Evolutionary conservation across 371 early-diverging fungal genomes (phyloP).

Genomic region (Mortierella polycephala): DNA sequence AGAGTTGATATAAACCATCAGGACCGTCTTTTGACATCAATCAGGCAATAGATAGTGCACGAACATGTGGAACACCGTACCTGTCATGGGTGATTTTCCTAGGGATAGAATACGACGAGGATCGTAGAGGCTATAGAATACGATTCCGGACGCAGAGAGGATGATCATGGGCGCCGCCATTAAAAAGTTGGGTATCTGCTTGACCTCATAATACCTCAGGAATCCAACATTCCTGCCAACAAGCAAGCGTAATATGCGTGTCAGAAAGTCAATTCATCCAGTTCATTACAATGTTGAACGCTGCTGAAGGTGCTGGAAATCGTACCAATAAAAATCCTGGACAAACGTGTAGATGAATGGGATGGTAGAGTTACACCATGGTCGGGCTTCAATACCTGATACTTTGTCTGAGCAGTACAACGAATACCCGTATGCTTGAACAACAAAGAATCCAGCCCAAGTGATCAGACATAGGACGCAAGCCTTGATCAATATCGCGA

Average conservation of each 20-base stretch:
- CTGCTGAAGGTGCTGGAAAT: background rate
- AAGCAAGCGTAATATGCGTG: background rate
- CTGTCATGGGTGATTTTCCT: constrained; percentile 46
- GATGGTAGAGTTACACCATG: constrained; percentile 74
- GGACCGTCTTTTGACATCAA: too few species aligned
- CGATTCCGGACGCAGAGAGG: constrained; percentile 71
- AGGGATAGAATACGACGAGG: constrained; percentile 63
- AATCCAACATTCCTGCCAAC: constrained; percentile 82
- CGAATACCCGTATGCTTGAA: constrained; percentile 78
- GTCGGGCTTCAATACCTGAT: constrained; percentile 55
- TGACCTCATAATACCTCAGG: constrained; percentile 80
- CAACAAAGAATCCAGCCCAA: constrained; percentile 68
- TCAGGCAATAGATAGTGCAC: too few species aligned
- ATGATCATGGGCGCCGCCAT: constrained; percentile 85
- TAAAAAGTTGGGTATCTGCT: constrained; percentile 91
- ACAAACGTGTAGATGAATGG: constrained; percentile 88
- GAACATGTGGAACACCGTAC: constrained; percentile 4
- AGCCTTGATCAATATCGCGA: constrained; percentile 35
- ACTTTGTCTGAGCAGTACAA: constrained; percentile 63
- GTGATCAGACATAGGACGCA: constrained; percentile 58
- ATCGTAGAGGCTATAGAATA: constrained; percentile 65
- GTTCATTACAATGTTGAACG: background rate
- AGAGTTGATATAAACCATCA: background rate
- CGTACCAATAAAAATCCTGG: constrained; percentile 89
- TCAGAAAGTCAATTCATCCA: background rate